Percentiles rank a stretch among this genome's conserved stretches.
These are phyloP conservation scores for Puccinia coronata DNA, from an alignment of 1,284 basidiomycete genomes.

Conservation along the genomic window DNA sequence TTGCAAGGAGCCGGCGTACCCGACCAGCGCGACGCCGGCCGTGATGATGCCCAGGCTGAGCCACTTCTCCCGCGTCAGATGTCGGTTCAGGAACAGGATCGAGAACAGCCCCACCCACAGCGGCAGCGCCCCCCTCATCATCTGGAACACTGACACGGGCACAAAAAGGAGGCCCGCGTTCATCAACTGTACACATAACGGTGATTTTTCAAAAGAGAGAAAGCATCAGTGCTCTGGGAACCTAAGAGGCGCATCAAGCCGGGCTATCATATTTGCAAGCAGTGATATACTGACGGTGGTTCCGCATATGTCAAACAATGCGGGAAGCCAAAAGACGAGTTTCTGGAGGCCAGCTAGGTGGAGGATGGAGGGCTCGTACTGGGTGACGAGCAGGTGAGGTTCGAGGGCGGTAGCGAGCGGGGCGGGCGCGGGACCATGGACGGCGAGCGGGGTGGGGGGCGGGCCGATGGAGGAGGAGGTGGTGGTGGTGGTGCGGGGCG, in stretches of 20 bases:
- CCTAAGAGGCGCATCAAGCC: too few species aligned
- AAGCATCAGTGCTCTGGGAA: too few species aligned
- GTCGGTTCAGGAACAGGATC: constrained; percentile 84
- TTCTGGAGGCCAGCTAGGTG: constrained; percentile 69
- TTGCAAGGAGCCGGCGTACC: constrained; percentile 82
- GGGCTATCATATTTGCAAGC: too few species aligned
- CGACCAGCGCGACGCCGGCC: constrained; percentile 84
- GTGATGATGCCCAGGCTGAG: constrained; percentile 86
- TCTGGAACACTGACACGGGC: constrained; percentile 96
- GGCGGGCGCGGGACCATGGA: constrained; percentile 59
- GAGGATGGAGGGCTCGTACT: constrained; percentile 17
- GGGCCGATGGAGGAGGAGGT: too few species aligned
- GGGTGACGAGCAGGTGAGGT: constrained; percentile 59
- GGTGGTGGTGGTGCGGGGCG: too few species aligned
- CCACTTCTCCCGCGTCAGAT: constrained; percentile 69
- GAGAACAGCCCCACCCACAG: constrained; percentile 92
- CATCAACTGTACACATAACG: constrained; percentile 68
- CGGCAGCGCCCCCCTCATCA: constrained; percentile 94
- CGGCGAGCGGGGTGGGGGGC: constrained; percentile 47
- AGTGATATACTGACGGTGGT: constrained; percentile 67
- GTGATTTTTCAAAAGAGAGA: too few species aligned
- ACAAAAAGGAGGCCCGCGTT: constrained; percentile 91
- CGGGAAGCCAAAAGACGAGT: constrained; percentile 80
- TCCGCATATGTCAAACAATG: constrained; percentile 79
- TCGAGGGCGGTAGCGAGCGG: constrained; percentile 62